Conservation (phyloP, 805 yeast species). For the Myxozyma mucilagina region DNA sequence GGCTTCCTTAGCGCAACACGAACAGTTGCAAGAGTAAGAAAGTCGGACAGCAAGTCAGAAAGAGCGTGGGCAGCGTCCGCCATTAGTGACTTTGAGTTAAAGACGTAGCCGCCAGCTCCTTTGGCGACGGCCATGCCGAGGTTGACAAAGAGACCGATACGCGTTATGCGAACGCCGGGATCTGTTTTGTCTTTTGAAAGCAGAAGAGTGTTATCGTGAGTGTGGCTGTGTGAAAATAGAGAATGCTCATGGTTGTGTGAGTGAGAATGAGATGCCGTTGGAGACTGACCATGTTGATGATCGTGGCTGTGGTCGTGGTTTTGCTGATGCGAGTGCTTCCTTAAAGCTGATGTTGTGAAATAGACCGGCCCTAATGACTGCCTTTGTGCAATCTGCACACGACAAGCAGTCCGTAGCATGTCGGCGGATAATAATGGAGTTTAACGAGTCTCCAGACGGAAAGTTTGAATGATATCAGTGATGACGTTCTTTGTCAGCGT, state of each 20-base stretch:
- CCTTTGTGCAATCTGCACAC: too few relatives aligned
- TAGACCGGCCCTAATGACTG: too few relatives aligned
- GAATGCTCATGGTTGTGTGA: conserved; percentile 24
- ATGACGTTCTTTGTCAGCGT: too few relatives aligned
- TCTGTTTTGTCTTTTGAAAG: conserved; percentile 51
- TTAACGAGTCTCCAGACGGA: too few relatives aligned
- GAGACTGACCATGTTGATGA: not conserved
- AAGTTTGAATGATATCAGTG: too few relatives aligned
- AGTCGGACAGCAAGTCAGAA: conserved; percentile 86
- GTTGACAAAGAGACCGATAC: conserved; percentile 85
- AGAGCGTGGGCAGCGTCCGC: conserved; percentile 96
- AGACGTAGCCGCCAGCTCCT: conserved; percentile 83
- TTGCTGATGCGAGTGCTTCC: not conserved
- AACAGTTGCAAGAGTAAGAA: conserved; percentile 85
- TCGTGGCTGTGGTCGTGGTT: not conserved
- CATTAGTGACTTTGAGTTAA: conserved; percentile 90
- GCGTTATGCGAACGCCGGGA: conserved; percentile 90
- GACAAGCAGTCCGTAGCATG: too few relatives aligned
- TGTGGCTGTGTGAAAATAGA: conserved; percentile 27
- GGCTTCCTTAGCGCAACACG: conserved; percentile 67
- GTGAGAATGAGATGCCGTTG: not conserved
- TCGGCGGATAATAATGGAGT: too few relatives aligned
- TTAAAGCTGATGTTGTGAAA: too few relatives aligned
- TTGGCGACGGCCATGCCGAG: conserved; percentile 83
- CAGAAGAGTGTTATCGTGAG: conserved; percentile 19